Percentiles rank a stretch among this genome's conserved stretches.
Evolutionary conservation across 805 yeast species (phyloP).

Genomic region (Yarrowia sp.): DNA sequence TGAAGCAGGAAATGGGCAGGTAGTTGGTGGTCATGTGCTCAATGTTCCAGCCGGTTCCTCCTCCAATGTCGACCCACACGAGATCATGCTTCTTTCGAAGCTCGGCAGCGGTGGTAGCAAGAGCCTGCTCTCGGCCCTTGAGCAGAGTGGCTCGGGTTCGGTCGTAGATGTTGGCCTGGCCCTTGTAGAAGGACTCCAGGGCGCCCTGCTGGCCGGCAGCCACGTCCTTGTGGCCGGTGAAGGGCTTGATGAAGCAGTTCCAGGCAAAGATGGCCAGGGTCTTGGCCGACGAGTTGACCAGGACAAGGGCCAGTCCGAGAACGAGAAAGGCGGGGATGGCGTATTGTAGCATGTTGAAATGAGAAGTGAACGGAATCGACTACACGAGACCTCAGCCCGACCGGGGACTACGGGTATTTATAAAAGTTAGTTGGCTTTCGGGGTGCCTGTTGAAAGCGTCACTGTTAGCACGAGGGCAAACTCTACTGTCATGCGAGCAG

Average conservation of each 20-base stretch:
- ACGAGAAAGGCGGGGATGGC: conserved; percentile 40
- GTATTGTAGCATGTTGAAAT: conserved; percentile 35
- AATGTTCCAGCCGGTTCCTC: conserved; percentile 85
- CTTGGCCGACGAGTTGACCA: conserved; percentile 41
- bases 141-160: conserved; percentile 69
- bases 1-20: conserved; percentile 59
- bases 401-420: conserved; percentile 15
- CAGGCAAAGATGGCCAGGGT: conserved; percentile 51
- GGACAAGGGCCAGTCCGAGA: conserved; percentile 38
- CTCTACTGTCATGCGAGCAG: conserved; percentile 38
- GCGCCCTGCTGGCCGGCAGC: conserved; percentile 60
- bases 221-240: conserved; percentile 48
- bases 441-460: conserved; percentile 22
- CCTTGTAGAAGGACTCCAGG: conserved; percentile 73
- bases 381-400: background rate
- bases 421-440: conserved; percentile 24
- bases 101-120: conserved; percentile 65
- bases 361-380: background rate
- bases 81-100: conserved; percentile 51
- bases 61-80: conserved; percentile 63
- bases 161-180: conserved; percentile 81
- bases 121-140: conserved; percentile 73
- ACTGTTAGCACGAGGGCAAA: conserved; percentile 36
- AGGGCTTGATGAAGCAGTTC: conserved; percentile 68
- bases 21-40: conserved; percentile 69